Evolutionary conservation across 108 stramenopile species (phyloP).

Genomic region (Nitzschia palea): DNA sequence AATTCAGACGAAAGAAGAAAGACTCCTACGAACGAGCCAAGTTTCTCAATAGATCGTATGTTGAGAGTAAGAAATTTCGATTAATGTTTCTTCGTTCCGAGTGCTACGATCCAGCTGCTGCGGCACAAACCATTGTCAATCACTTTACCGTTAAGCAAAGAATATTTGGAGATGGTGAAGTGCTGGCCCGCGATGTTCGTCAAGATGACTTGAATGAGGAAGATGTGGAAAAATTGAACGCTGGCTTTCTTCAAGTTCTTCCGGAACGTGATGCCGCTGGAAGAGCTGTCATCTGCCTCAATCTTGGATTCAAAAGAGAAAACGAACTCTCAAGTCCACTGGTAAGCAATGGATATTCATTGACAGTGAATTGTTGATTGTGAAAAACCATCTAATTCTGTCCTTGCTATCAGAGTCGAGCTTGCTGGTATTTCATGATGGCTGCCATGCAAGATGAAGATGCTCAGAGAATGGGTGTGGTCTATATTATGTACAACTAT

Average conservation of each 20-base stretch:
- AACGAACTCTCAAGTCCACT: not conserved
- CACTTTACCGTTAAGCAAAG: constrained; percentile 30
- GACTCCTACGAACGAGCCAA: constrained; percentile 19
- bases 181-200: constrained; percentile 20
- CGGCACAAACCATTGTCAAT: constrained; percentile 25
- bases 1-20: constrained; percentile 16
- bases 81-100: constrained; percentile 44
- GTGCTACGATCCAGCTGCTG: constrained; percentile 26
- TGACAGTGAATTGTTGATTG: too few relatives aligned
- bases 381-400: too few relatives aligned
- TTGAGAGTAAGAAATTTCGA: constrained; percentile 23
- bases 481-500: constrained; percentile 17
- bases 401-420: constrained; percentile 1
- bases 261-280: constrained; percentile 27
- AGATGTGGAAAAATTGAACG: not conserved
- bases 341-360: too few relatives aligned
- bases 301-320: constrained; percentile 5
- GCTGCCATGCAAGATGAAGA: constrained; percentile 1
- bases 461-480: constrained; percentile 11
- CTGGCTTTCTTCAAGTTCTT: constrained; percentile 13
- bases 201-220: not conserved
- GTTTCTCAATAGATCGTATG: constrained; percentile 29
- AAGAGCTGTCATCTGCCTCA: constrained; percentile 8
- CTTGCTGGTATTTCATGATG: constrained; percentile 5
- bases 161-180: constrained; percentile 37